Conservation (phyloP, 176 grass and related monocot species). For the Oryza meyeriana region DNA sequence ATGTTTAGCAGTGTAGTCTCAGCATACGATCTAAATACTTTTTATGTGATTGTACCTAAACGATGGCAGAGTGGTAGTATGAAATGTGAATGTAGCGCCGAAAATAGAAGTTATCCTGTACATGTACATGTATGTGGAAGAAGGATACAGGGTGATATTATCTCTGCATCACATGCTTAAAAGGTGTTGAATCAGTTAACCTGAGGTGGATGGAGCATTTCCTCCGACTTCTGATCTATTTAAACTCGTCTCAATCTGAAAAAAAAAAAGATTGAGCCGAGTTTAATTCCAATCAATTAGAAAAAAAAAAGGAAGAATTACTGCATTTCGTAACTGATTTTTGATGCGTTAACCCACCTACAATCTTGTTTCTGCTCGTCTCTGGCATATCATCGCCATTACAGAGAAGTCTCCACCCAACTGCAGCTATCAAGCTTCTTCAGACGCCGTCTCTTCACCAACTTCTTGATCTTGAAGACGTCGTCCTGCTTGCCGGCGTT, state of each 20-base stretch:
- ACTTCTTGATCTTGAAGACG: constrained; percentile 44
- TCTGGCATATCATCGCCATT: background rate
- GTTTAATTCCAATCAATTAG: too few relatives aligned
- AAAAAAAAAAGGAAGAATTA: too few relatives aligned
- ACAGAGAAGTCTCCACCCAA: constrained; percentile 36
- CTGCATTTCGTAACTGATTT: background rate
- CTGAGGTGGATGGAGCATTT: background rate
- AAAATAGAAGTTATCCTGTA: background rate
- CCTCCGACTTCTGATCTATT: background rate
- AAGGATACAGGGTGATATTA: background rate
- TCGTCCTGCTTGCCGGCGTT: constrained; percentile 35
- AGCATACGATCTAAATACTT: constrained; percentile 9
- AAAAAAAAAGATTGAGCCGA: too few relatives aligned
- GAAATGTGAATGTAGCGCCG: background rate
- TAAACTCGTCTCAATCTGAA: too few relatives aligned
- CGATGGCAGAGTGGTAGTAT: background rate
- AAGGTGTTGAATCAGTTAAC: background rate
- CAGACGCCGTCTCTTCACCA: constrained; percentile 42
- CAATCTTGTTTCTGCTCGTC: background rate
- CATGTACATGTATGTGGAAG: background rate
- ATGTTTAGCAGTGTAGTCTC: background rate
- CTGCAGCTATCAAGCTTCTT: constrained; percentile 49
- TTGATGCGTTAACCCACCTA: too few relatives aligned
- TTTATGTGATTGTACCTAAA: background rate
- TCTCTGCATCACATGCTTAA: background rate